Conservation (phyloP, 2,329 filamentous ascomycete genomes). For the Diaporthe sp. region DNA sequence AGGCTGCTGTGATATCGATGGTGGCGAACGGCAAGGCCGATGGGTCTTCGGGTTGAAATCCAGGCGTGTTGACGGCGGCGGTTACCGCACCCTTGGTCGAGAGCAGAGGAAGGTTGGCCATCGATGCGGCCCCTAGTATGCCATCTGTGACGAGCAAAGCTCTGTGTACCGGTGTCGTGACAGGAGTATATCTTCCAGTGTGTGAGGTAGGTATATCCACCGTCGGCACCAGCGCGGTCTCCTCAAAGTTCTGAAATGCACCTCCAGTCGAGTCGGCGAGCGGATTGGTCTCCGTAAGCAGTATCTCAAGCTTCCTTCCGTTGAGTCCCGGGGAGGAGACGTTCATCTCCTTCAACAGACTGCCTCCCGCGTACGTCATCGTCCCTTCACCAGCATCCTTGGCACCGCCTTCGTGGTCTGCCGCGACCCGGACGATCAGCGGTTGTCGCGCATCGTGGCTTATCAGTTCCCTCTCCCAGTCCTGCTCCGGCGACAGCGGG, state of each 20-base stretch:
- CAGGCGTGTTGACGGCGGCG: conserved; percentile 71
- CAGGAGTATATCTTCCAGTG: conserved; percentile 74
- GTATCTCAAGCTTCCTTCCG: conserved; percentile 74
- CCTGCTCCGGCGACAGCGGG: conserved; percentile 72
- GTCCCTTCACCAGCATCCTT: conserved; percentile 54
- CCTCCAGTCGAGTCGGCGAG: conserved; percentile 60
- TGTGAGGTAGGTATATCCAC: conserved; percentile 78
- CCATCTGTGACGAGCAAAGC: conserved; percentile 82
- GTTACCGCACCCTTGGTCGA: conserved; percentile 59
- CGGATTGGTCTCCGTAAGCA: conserved; percentile 67
- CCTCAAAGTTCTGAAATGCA: conserved; percentile 63
- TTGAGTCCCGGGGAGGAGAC: conserved; percentile 75
- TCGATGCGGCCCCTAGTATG: conserved; percentile 74
- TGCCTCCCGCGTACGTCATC: conserved; percentile 55
- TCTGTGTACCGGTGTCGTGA: conserved; percentile 88
- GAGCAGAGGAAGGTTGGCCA: conserved; percentile 59
- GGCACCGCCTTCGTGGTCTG: conserved; percentile 48
- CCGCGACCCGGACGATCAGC: conserved; percentile 72
- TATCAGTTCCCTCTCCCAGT: conserved; percentile 77
- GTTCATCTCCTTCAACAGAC: conserved; percentile 69
- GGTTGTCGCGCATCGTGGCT: conserved; percentile 66
- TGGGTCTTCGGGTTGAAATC: conserved; percentile 55
- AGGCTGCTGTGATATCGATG: conserved; percentile 75
- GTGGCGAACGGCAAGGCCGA: conserved; percentile 62
- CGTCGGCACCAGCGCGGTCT: conserved; percentile 81